Evolutionary conservation across 129 eudicot species (phyloP).

Genomic region (Saussurea involucrata): DNA sequence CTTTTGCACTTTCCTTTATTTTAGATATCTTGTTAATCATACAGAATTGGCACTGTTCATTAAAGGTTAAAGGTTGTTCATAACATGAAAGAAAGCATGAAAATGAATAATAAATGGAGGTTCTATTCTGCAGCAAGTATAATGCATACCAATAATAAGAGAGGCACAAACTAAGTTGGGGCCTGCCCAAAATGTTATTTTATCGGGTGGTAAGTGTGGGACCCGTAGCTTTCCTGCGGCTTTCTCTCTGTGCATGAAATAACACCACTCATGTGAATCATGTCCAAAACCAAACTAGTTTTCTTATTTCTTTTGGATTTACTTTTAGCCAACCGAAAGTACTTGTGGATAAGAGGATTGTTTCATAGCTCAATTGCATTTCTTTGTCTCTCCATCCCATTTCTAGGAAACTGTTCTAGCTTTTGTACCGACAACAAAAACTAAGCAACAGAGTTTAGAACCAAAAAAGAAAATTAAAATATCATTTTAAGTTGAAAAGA

Average conservation of each 20-base stretch:
- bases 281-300: neutral
- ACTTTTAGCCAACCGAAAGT: neutral
- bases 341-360: neutral
- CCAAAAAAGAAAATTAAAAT: neutral
- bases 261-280: neutral
- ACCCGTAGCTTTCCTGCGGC: neutral
- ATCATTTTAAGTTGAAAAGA: conserved; percentile 5
- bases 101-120: neutral
- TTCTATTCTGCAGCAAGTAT: neutral
- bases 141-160: neutral
- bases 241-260: neutral
- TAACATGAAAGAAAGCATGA: neutral
- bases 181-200: neutral
- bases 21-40: neutral
- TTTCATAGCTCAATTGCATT: neutral
- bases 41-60: neutral
- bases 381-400: neutral
- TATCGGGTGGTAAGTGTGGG: neutral
- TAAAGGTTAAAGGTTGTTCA: neutral
- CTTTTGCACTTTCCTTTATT: neutral
- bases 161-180: neutral
- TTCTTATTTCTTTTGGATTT: neutral
- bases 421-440: neutral
- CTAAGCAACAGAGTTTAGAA: neutral
- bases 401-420: neutral